Percentiles rank a stretch among this genome's conserved stretches.
These are phyloP conservation scores for Pseudonitzschia delicatissima DNA, from an alignment of 108 stramenopile genomes.

Conservation along the genomic window DNA sequence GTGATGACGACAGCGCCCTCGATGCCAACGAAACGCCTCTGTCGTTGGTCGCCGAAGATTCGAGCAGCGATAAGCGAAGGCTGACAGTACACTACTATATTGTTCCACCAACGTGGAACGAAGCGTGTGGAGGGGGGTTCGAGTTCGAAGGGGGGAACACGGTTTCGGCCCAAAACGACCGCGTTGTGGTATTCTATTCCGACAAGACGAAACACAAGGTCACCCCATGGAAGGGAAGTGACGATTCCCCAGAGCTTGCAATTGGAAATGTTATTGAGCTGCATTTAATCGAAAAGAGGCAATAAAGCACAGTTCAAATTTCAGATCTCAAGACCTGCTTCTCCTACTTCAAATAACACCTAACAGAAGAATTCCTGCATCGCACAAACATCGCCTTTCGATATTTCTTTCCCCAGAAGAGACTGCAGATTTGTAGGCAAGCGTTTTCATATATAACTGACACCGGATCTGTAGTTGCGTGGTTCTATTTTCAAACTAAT, in stretches of 20 bases:
- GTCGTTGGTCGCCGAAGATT: conserved; percentile 6
- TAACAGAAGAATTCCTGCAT: too few species aligned
- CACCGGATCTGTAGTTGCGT: background rate
- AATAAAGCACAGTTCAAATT: too few species aligned
- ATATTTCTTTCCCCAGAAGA: background rate
- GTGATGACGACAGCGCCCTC: conserved; percentile 8
- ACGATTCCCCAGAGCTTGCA: background rate
- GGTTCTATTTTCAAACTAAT: too few species aligned
- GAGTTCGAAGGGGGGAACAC: conserved; percentile 11
- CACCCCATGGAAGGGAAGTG: conserved; percentile 32
- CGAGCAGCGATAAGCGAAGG: conserved; percentile 26
- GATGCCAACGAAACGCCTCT: background rate
- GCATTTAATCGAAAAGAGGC: conserved; percentile 34
- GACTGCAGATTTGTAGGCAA: too few species aligned
- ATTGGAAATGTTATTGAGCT: conserved; percentile 31
- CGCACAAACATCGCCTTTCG: background rate
- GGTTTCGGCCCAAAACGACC: conserved; percentile 28
- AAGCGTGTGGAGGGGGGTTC: conserved; percentile 30
- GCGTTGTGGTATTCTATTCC: conserved; percentile 36
- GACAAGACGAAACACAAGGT: conserved; percentile 13
- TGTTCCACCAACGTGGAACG: conserved; percentile 27
- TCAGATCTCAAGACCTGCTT: too few species aligned
- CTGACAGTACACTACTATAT: conserved; percentile 36
- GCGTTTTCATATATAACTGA: too few species aligned
- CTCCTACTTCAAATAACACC: too few species aligned